Conservation (phyloP, 2,329 filamentous ascomycete species). For the Ophiocordyceps camponoti-saundersi region DNA sequence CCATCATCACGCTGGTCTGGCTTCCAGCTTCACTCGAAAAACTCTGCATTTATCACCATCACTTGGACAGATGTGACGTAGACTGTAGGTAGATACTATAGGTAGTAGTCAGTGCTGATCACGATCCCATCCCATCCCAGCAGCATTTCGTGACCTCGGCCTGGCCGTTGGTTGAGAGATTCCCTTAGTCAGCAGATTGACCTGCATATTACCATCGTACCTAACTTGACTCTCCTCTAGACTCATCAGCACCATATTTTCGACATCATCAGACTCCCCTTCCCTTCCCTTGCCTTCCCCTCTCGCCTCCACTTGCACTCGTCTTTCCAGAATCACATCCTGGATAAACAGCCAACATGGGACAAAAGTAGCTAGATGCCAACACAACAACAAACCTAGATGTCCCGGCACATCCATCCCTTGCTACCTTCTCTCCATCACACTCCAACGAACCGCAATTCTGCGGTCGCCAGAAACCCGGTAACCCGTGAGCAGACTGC, state of each 20-base stretch:
- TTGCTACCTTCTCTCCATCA: not conserved
- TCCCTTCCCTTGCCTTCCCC: not conserved
- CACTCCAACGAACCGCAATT: not conserved
- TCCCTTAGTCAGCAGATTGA: too few relatives aligned
- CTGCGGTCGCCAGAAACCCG: not conserved
- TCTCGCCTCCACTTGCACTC: not conserved
- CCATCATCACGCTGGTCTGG: too few relatives aligned
- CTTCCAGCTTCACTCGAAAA: too few relatives aligned
- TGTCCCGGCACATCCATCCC: not conserved
- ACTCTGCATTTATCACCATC: too few relatives aligned
- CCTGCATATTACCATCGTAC: too few relatives aligned
- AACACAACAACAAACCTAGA: not conserved
- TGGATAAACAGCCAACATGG: conserved; percentile 1
- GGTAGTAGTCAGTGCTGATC: too few relatives aligned
- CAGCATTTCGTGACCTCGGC: too few relatives aligned
- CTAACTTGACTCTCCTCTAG: not conserved
- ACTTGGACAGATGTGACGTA: too few relatives aligned
- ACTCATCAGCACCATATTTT: not conserved
- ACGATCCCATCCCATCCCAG: too few relatives aligned
- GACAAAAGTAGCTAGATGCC: conserved; percentile 1
- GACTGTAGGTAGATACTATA: too few relatives aligned
- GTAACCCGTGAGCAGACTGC: not conserved
- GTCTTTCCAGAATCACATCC: conserved; percentile 1
- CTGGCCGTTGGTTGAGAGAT: too few relatives aligned
- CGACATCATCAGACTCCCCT: not conserved